phyloP scores from a whole-genome alignment of 2,329 filamentous ascomycete species.

The Dactylonectria macrodidyma region DNA sequence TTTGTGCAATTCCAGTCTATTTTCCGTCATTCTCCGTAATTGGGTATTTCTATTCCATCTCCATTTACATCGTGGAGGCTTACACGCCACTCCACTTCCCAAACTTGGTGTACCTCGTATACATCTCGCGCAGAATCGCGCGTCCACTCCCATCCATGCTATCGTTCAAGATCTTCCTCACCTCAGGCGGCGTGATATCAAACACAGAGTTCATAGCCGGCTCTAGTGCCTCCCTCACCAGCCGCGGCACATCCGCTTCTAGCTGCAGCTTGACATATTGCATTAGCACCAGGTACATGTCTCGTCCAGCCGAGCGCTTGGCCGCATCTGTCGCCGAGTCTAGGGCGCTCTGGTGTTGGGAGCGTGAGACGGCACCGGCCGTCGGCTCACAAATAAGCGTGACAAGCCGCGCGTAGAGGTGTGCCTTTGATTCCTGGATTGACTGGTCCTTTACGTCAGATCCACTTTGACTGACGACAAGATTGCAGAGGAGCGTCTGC shows the following conservation, averaged over 20 bases:
- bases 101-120: slow-evolving; percentile 72
- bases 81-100: slow-evolving; percentile 75
- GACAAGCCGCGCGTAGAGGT: slow-evolving; percentile 68
- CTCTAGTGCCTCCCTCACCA: slow-evolving; percentile 69
- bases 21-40: slow-evolving; percentile 16
- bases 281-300: slow-evolving; percentile 74
- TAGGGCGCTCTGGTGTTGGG: slow-evolving; percentile 61
- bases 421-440: slow-evolving; percentile 62
- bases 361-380: slow-evolving; percentile 67
- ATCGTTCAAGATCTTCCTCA: slow-evolving; percentile 71
- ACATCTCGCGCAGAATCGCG: slow-evolving; percentile 72
- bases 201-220: slow-evolving; percentile 72
- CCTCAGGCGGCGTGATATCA: slow-evolving; percentile 69
- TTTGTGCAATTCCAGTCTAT: slow-evolving; percentile 29
- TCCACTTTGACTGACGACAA: slow-evolving; percentile 58
- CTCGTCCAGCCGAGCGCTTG: slow-evolving; percentile 72
- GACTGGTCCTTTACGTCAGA: slow-evolving; percentile 39
- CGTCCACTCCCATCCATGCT: slow-evolving; percentile 72
- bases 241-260: slow-evolving; percentile 65
- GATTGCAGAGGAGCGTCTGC: slow-evolving; percentile 68
- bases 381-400: slow-evolving; percentile 74
- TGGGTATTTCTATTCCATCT: slow-evolving; percentile 35
- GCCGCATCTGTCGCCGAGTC: slow-evolving; percentile 74
- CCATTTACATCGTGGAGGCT: slow-evolving; percentile 32
- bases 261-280: slow-evolving; percentile 74